Conservation (phyloP, 768 basidiomycete genomes). For the Daedaleopsis sinensis region DNA sequence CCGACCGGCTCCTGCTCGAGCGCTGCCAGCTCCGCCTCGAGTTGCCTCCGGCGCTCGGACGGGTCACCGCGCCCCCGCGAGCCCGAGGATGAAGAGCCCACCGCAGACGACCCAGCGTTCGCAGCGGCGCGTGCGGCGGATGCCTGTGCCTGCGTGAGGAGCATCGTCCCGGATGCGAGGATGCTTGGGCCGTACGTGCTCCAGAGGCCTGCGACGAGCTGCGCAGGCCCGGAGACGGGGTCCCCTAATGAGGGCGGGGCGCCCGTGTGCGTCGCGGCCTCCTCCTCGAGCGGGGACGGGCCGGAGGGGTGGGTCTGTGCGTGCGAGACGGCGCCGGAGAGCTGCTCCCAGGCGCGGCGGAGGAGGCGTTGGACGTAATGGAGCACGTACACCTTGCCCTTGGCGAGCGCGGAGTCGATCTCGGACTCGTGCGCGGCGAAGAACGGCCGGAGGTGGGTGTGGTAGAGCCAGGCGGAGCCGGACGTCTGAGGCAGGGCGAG, state of each 20-base stretch:
- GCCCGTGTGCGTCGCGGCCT: constrained; percentile 29
- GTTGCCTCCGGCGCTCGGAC: constrained; percentile 50
- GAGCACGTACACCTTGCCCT: constrained; percentile 60
- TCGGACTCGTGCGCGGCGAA: constrained; percentile 80
- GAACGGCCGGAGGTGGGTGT: constrained; percentile 77
- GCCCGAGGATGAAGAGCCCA: neutral
- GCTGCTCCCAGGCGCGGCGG: constrained; percentile 66
- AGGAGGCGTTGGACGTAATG: constrained; percentile 65
- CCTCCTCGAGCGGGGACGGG: constrained; percentile 26
- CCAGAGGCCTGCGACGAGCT: constrained; percentile 72
- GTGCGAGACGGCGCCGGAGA: constrained; percentile 53
- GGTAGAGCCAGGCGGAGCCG: constrained; percentile 87
- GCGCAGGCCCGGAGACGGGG: constrained; percentile 64
- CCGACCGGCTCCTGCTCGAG: constrained; percentile 30
- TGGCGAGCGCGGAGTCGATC: constrained; percentile 81
- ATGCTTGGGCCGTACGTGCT: constrained; percentile 76
- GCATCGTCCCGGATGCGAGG: constrained; percentile 65
- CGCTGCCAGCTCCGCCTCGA: constrained; percentile 63
- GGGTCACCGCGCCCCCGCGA: constrained; percentile 17
- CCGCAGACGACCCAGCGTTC: constrained; percentile 3
- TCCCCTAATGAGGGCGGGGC: constrained; percentile 52
- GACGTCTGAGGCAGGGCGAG: constrained; percentile 89
- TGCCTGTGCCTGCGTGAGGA: constrained; percentile 56
- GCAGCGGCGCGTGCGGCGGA: constrained; percentile 36
- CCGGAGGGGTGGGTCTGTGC: constrained; percentile 30